Conservation (phyloP, 2,329 filamentous ascomycete species). For the Myriosclerotinia curreyana region DNA sequence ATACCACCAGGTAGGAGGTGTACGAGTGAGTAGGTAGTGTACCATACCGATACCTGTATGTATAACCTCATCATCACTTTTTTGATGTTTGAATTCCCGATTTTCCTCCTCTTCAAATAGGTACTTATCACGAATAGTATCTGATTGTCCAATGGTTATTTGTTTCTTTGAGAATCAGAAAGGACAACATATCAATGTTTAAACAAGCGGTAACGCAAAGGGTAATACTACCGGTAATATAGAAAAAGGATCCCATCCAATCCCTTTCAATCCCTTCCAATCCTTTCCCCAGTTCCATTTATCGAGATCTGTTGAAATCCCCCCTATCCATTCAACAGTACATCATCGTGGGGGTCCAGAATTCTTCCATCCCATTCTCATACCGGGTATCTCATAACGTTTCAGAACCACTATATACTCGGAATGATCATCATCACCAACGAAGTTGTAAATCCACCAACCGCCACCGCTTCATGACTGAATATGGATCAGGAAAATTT, state of each 20-base stretch:
- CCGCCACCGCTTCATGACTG: constrained; percentile 12
- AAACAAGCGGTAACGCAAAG: constrained; percentile 16
- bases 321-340: constrained; percentile 18
- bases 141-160: not conserved
- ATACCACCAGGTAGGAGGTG: too few species aligned
- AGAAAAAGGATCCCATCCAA: not conserved
- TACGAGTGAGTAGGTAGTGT: too few species aligned
- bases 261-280: not conserved
- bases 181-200: constrained; percentile 13
- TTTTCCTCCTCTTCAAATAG: not conserved
- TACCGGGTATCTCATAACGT: constrained; percentile 16
- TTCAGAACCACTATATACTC: constrained; percentile 12
- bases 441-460: not conserved
- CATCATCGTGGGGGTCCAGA: constrained; percentile 19
- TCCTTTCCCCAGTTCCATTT: too few species aligned
- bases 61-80: constrained; percentile 8
- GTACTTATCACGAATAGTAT: constrained; percentile 2
- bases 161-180: not conserved
- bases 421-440: not conserved
- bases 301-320: constrained; percentile 16
- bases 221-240: constrained; percentile 6
- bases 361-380: too few species aligned
- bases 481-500: not conserved
- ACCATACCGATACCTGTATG: not conserved
- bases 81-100: constrained; percentile 1